Percentiles rank a stretch among this genome's conserved stretches.
Conservation (phyloP, 352 stramenopile genomes). For the Thraustochytrium sp. region DNA sequence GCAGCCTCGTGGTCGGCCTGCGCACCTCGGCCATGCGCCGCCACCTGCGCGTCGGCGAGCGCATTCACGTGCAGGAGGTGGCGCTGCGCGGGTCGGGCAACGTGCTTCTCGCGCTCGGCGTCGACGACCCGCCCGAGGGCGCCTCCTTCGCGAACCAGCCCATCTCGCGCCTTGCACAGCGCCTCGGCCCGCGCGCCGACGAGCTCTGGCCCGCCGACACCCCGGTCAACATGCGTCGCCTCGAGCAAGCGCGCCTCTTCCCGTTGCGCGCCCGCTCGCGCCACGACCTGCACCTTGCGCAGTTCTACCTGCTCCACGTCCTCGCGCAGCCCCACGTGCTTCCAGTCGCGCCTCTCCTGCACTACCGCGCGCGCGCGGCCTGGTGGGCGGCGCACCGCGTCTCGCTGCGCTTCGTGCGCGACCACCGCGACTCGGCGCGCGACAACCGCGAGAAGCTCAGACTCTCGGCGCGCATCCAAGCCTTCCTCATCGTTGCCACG, state of each 20-base stretch:
- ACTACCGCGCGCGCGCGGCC: not conserved
- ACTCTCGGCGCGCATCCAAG: not conserved
- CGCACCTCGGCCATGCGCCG: not conserved
- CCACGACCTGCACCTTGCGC: not conserved
- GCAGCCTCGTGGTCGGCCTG: not conserved
- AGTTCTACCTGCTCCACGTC: slow-evolving; percentile 1
- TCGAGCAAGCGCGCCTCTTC: not conserved
- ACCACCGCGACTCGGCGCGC: not conserved
- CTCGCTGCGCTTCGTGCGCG: not conserved
- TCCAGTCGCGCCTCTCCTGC: not conserved
- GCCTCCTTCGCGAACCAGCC: not conserved
- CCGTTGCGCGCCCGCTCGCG: not conserved
- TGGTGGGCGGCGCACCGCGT: not conserved
- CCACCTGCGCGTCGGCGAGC: not conserved
- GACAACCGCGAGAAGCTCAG: not conserved
- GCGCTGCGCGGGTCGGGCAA: not conserved
- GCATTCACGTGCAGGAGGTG: not conserved
- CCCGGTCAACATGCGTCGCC: not conserved
- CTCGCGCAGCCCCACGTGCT: not conserved
- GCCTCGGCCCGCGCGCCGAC: not conserved
- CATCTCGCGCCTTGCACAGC: not conserved
- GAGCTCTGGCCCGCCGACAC: not conserved
- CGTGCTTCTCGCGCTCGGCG: not conserved
- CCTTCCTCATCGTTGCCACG: not conserved
- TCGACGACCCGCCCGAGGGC: not conserved